These are phyloP conservation scores for Aspergillus carlsbadensis DNA, from an alignment of 495 filamentous ascomycete species.

Conservation along the genomic window DNA sequence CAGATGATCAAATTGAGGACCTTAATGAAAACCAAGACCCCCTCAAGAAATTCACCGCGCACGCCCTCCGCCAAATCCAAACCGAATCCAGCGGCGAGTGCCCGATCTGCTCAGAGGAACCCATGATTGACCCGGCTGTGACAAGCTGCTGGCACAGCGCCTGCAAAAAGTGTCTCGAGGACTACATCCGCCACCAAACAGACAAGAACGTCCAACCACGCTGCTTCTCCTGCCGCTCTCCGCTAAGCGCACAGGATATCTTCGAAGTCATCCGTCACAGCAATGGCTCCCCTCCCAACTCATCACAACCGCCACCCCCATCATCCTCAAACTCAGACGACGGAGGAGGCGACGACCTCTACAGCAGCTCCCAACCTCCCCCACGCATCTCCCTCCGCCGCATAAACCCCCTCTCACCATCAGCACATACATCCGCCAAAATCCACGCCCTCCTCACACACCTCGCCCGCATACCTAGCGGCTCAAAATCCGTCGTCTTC, in stretches of 20 bases:
- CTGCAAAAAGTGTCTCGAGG: constrained; percentile 84
- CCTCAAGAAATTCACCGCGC: constrained; percentile 67
- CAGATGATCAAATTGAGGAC: constrained; percentile 49
- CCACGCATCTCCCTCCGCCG: constrained; percentile 79
- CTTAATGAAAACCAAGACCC: constrained; percentile 32
- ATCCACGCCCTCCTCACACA: constrained; percentile 75
- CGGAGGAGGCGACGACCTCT: constrained; percentile 24
- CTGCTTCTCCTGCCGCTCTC: constrained; percentile 87
- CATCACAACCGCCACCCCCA: constrained; percentile 14
- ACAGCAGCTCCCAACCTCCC: constrained; percentile 36
- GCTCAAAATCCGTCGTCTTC: constrained; percentile 90
- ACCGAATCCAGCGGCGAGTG: constrained; percentile 87
- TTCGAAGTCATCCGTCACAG: constrained; percentile 78
- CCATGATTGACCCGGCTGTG: constrained; percentile 89
- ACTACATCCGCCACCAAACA: constrained; percentile 84
- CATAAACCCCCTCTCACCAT: constrained; percentile 65
- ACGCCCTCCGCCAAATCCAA: constrained; percentile 87
- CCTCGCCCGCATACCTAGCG: constrained; percentile 65
- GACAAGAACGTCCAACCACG: constrained; percentile 70
- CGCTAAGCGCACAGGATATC: constrained; percentile 77
- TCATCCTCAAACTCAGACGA: background rate
- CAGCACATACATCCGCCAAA: constrained; percentile 70
- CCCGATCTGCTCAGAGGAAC: constrained; percentile 91
- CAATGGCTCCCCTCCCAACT: constrained; percentile 28
- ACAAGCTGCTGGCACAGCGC: constrained; percentile 97